These are phyloP conservation scores for Scheffersomyces quercinus DNA, from an alignment of 1,139 yeast species.

Conservation along the genomic window DNA sequence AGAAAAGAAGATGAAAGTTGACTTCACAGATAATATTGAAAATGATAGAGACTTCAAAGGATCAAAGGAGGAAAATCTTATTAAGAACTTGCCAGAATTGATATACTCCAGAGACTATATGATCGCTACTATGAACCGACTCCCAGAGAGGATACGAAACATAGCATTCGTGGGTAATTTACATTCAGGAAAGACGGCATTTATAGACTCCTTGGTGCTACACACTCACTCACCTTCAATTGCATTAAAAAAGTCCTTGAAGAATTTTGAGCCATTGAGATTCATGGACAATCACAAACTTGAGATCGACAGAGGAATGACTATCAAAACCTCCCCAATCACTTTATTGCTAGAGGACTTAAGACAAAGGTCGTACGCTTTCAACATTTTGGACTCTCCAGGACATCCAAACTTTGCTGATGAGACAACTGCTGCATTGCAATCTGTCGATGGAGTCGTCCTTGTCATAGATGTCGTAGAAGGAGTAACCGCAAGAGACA, in stretches of 20 bases:
- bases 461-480: conserved; percentile 84
- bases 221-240: conserved; percentile 43
- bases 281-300: conserved; percentile 71
- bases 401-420: conserved; percentile 87
- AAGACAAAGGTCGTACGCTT: conserved; percentile 54
- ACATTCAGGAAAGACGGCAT: conserved; percentile 85
- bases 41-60: conserved; percentile 6
- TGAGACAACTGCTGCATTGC: conserved; percentile 61
- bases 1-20: conserved; percentile 47
- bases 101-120: conserved; percentile 66
- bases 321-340: conserved; percentile 65
- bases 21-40: conserved; percentile 28
- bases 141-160: conserved; percentile 73
- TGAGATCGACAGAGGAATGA: conserved; percentile 70
- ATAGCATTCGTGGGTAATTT: conserved; percentile 80
- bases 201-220: conserved; percentile 66
- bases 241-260: conserved; percentile 24
- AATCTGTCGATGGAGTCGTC: conserved; percentile 64
- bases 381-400: conserved; percentile 81
- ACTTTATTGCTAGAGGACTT: conserved; percentile 61
- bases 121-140: conserved; percentile 39
- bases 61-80: conserved; percentile 17
- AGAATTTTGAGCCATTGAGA: conserved; percentile 46
- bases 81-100: conserved; percentile 51
- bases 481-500: conserved; percentile 64